These are phyloP conservation scores for Salpingoeca rosetta DNA, from an alignment of 78 protist species.

Conservation along the genomic window DNA sequence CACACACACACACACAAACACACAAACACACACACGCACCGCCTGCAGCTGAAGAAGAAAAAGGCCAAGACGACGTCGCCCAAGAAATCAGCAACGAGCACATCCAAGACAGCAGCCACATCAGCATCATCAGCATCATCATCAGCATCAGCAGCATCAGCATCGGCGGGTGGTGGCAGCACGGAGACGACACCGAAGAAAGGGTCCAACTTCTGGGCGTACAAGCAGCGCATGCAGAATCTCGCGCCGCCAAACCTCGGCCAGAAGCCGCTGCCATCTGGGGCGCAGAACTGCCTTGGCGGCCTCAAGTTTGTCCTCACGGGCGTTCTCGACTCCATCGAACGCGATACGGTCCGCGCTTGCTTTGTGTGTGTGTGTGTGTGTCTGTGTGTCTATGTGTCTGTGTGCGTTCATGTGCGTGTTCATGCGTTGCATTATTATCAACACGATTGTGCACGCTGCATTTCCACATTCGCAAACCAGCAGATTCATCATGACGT, in stretches of 20 bases:
- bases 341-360: background rate
- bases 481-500: no score
- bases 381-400: no score
- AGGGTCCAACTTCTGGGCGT: no score
- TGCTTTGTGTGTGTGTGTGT: no score
- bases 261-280: background rate
- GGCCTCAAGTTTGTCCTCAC: constrained; percentile 19
- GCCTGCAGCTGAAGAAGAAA: background rate
- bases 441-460: background rate
- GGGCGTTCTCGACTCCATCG: constrained; percentile 21
- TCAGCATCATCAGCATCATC: background rate
- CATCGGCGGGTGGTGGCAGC: no score
- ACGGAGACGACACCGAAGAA: no score
- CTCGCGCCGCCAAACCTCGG: background rate
- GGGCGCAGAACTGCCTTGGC: background rate
- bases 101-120: background rate
- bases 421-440: background rate
- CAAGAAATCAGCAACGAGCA: background rate
- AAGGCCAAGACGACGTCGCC: background rate
- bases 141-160: background rate
- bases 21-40: no score
- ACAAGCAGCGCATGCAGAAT: background rate
- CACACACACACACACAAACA: no score
- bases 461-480: background rate
- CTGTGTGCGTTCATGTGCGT: no score